Evolutionary conservation across 345 rosid species (phyloP).

Genomic region (Corchorus capsularis): DNA sequence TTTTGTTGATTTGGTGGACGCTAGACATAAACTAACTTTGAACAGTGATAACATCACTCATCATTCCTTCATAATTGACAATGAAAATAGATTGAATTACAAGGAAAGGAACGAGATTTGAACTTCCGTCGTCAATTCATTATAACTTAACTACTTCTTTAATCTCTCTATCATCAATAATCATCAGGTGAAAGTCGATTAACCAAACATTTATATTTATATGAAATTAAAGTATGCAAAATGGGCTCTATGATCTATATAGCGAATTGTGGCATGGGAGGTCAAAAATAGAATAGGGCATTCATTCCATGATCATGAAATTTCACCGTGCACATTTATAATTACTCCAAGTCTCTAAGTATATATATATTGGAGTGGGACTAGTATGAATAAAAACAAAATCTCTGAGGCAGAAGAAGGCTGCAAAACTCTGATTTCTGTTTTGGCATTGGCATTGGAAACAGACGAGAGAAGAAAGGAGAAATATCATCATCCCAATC

Average conservation of each 20-base stretch:
- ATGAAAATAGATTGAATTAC: no score
- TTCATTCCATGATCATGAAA: not conserved
- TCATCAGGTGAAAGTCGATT: no score
- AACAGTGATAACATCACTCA: no score
- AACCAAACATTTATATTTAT: no score
- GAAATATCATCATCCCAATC: not conserved
- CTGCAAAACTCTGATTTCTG: not conserved
- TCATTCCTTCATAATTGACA: no score
- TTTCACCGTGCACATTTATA: not conserved
- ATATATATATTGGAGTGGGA: not conserved
- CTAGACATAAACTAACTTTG: no score
- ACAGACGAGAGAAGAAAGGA: constrained; percentile 2
- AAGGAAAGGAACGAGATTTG: no score
- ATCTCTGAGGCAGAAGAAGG: not conserved
- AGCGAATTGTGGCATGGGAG: not conserved
- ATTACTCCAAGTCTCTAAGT: not conserved
- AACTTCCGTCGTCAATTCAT: no score
- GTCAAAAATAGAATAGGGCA: not conserved
- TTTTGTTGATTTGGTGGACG: no score
- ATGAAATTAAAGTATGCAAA: not conserved
- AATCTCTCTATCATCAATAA: no score
- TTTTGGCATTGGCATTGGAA: not conserved
- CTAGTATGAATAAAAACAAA: not conserved
- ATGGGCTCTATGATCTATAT: not conserved
- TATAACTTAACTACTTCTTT: no score